A percentile compares a stretch with the other conserved stretches of the same genome.
These are phyloP conservation scores for Psilocybe tampanensis DNA, from an alignment of 768 basidiomycete genomes.

Conservation along the genomic window DNA sequence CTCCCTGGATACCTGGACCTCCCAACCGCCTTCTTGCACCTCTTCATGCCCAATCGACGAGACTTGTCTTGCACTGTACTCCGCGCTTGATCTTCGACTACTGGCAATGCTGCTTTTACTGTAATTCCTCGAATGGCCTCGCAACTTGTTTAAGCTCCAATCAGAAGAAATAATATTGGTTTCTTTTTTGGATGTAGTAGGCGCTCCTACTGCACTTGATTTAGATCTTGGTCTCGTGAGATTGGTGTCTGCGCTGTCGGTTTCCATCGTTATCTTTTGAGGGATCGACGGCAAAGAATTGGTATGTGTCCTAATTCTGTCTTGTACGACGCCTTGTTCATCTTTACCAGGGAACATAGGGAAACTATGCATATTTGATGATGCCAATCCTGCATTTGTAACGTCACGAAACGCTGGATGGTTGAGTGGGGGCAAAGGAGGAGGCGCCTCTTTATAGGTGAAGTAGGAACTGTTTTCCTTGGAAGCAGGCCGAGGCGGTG, in stretches of 20 bases:
- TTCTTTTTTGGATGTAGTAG: conserved; percentile 3
- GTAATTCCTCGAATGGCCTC: conserved; percentile 28
- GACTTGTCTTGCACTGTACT: conserved; percentile 56
- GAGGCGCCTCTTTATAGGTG: conserved; percentile 37
- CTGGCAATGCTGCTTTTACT: conserved; percentile 35
- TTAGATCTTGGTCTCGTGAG: conserved; percentile 14
- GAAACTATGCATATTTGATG: conserved; percentile 10
- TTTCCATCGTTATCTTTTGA: conserved; percentile 6
- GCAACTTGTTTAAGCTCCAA: conserved; percentile 5
- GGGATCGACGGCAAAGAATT: conserved; percentile 19
- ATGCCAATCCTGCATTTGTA: conserved; percentile 9
- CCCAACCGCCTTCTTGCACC: conserved; percentile 50
- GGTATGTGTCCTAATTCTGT: conserved; percentile 10
- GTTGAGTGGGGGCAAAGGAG: conserved; percentile 58
- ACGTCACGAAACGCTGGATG: conserved; percentile 40
- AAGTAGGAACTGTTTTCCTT: conserved; percentile 29
- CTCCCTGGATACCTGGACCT: conserved; percentile 58
- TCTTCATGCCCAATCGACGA: conserved; percentile 27
- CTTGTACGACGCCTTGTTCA: neutral
- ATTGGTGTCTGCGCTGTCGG: conserved; percentile 2
- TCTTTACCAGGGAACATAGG: conserved; percentile 1
- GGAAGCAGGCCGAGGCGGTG: conserved; percentile 28
- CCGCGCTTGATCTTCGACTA: conserved; percentile 56
- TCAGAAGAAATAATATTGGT: neutral
- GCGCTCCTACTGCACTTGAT: conserved; percentile 12